Base-by-base conservation (phyloP, 768 basidiomycete species). In the Pleurotus djamor region DNA sequence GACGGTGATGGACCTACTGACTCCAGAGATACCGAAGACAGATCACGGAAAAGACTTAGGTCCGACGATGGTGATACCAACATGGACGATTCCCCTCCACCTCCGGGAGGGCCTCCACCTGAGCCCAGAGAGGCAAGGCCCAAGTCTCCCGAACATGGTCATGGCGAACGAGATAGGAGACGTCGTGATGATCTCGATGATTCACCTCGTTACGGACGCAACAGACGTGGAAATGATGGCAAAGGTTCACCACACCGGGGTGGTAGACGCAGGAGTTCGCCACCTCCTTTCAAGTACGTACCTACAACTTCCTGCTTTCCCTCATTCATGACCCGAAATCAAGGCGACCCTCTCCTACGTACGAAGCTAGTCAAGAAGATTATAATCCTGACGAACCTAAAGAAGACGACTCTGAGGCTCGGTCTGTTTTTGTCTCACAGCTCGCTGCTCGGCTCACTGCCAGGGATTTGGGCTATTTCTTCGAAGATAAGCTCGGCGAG, bases 361-460 rank as follows among this genome's bases (percentile, higher is more conserved):
- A 92, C 65, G 89, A 90, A 45, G 78, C 81, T 16, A 82, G 75
- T 33, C 82, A 87, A 37, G 92, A 93, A 65, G 79, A 78, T 17
- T 89, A 87, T 70, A 90, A 89, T 64, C 87, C 88, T 34, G 93
- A 96, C 65, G 94, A 98, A 64, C 89, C 90, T 5, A 90, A 89
- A 67, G 93, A 95, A 73, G 94, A 98, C 71, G 96, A 98, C 70
- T 95, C 94, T 58, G 97, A 98, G 86, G 90, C 93, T 69, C 91
- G 97, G 74, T 98, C 97, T 67, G 94, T 98, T 65, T 98, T 98
- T 76, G 94, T 97, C 71, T 96, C 96, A 67, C 97, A 98, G 77
- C 88, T 99, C 71, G 94, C 97, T 67, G 94, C 95, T 62, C 89
- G 94, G 69, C 86, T 98, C 71, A 98, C 96, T 60, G 94, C 96